Conservation (phyloP, 768 basidiomycete species). For the Mycena sanguinolenta region DNA sequence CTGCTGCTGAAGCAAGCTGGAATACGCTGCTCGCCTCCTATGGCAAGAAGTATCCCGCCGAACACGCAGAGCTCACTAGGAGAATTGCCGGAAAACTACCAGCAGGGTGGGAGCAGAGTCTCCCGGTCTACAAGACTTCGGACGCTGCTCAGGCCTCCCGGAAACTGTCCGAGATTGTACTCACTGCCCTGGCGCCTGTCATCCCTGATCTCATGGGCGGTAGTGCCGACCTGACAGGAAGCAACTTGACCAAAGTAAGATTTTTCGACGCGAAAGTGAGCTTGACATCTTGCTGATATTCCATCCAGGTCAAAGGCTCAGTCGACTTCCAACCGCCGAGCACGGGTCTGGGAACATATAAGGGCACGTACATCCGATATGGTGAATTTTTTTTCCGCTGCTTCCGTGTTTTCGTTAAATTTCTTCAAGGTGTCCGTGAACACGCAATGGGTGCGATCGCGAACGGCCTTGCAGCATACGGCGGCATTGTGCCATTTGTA, state of each 20-base stretch:
- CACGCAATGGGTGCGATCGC: conserved; percentile 97
- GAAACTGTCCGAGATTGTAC: conserved; percentile 92
- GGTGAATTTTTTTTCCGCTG: conserved; percentile 53
- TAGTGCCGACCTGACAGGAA: conserved; percentile 93
- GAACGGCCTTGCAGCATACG: conserved; percentile 92
- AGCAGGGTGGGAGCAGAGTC: conserved; percentile 85
- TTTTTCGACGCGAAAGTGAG: neutral
- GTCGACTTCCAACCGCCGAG: conserved; percentile 93
- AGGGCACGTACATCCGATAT: conserved; percentile 93
- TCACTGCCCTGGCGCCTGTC: conserved; percentile 78
- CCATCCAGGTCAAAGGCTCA: conserved; percentile 73
- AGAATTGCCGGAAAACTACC: conserved; percentile 89
- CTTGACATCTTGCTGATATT: neutral
- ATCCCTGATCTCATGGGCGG: conserved; percentile 92
- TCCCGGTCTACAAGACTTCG: conserved; percentile 87
- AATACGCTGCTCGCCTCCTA: conserved; percentile 76
- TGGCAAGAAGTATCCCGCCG: conserved; percentile 81
- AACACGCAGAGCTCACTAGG: conserved; percentile 88
- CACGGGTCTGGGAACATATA: conserved; percentile 86
- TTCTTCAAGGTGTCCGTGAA: conserved; percentile 78
- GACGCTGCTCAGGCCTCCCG: conserved; percentile 92
- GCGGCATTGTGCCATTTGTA: conserved; percentile 90
- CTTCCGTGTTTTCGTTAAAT: neutral
- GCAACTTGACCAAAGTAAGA: conserved; percentile 68
- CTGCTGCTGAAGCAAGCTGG: conserved; percentile 82